Evolutionary conservation across 306 rosid genomes (phyloP).

Genomic region (Pterocarpus santalinus): DNA sequence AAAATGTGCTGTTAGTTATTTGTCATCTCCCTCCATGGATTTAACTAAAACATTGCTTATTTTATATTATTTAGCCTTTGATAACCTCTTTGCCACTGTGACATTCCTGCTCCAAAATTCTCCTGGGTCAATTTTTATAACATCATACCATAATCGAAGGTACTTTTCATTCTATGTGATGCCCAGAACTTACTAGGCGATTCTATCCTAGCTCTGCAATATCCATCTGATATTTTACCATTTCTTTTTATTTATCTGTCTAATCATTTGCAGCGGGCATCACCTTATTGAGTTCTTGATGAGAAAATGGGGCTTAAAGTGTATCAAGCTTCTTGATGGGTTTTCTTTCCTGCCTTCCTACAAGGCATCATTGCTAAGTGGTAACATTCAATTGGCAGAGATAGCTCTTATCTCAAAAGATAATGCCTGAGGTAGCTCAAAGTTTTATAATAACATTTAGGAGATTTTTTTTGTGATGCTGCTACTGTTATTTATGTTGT

Average conservation of each 20-base stretch:
- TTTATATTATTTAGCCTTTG: constrained; percentile 68
- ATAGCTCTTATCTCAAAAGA: constrained; percentile 62
- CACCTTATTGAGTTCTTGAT: constrained; percentile 80
- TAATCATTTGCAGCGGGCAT: constrained; percentile 71
- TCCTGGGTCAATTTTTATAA: constrained; percentile 74
- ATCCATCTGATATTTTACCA: not conserved
- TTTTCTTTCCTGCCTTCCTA: constrained; percentile 76
- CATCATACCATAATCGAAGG: constrained; percentile 90
- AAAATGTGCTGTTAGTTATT: constrained; percentile 18
- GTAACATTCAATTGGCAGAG: constrained; percentile 89
- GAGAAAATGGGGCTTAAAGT: constrained; percentile 87
- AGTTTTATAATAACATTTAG: constrained; percentile 36
- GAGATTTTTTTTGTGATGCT: not conserved
- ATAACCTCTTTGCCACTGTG: constrained; percentile 86
- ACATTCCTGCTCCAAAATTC: constrained; percentile 76
- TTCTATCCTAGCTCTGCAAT: constrained; percentile 2
- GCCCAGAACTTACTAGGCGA: constrained; percentile 35
- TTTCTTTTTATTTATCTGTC: not conserved
- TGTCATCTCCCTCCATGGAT: constrained; percentile 17
- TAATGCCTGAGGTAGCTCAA: constrained; percentile 50
- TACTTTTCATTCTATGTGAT: constrained; percentile 42
- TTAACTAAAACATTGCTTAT: constrained; percentile 49
- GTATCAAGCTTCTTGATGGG: constrained; percentile 87
- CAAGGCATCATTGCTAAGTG: constrained; percentile 80
- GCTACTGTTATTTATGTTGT: constrained; percentile 4